Base-by-base conservation (phyloP, 305 asterid genomes). In the Ilex paraguariensis region DNA sequence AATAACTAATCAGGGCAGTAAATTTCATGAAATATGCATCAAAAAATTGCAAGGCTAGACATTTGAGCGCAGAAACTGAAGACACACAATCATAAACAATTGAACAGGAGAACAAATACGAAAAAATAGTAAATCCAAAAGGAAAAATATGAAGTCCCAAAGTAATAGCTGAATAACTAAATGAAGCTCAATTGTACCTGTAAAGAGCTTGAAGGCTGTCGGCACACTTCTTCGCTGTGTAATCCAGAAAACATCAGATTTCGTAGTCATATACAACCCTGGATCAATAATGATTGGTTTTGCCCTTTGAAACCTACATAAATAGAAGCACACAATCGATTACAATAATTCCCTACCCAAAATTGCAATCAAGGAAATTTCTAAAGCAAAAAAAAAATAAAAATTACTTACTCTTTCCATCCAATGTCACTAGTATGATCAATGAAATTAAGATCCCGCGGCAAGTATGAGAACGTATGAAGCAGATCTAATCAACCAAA, bases 241-340 rank as follows among this genome's bases (percentile, higher is more conserved):
- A 7, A 61, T 61, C 65, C 65, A 61, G 65, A 61, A 61, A 31
- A 61, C 65, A 48, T 61, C 56, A 50, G 56, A 46, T 49, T 61
- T 61, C 65, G 30, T 61, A 11, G 42, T 30, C 65, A 61, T 61
- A 40, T 49, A 61, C 46, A 61, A 46, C 16, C 65, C 65, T 13
- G 65, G 56, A 52, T 52, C 56, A 16, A 52, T 15, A 52, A 52
- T 52, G 10, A 52, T 52, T 52, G 56, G 56, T 33, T 61, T 50
- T 10, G 46, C 65, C 14, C 65, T 61, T 33, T 61, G 65, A 61
- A 61, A 48, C 31, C 65, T 61, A 39, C 30, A n/a, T 3, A 59
- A 59, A 21, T 10, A 16, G 21, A 17, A 52, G 10, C 56, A 52
- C 31, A 15, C 32, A 3, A 61, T 48, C 5, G 15, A 61, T 60